Base-by-base conservation (phyloP, 1,284 basidiomycete genomes). In the Mycena citricolor region DNA sequence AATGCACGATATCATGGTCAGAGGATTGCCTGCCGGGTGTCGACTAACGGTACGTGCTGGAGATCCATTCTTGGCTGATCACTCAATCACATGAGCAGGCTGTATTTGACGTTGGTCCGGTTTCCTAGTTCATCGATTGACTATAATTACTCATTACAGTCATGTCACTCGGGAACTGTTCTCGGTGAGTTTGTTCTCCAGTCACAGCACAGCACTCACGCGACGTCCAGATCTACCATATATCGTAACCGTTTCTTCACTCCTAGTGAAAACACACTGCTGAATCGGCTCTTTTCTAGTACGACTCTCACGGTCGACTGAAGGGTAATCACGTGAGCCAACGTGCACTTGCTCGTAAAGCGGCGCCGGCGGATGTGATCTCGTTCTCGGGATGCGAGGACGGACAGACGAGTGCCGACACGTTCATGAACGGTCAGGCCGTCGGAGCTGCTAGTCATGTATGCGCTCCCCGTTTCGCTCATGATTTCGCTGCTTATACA, bases 361-460 rank as follows among this genome's bases (percentile, higher is more conserved):
- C 57, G 12, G 69, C 70, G 2, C 43, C 58, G 0, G 77, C 73
- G 5, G 79, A 81, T 49, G 76, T 78, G 72, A 79, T 83, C 42
- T 77, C 76, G 2, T 87, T 81, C 66, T 79, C 82, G 17, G 88
- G 84, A 5, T 92, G 90, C 62, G 79, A 83, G 57, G 90, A 93
- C 59, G 78, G 76, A 30, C 83, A 91, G 63, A 90, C 83, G 1
- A 86, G 76, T 52, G 73, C 74, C 0, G 79, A 81, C 52, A 79
- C 77, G 2, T 71, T 74, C 36, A 59, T 66, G 8, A 67, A 66
- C 21, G 76, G 74, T 11, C 63, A 70, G 5, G 73, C 78, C 0
- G 75, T 80, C 8, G 90, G 90, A 3, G 87, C 86, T 4, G 90
- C 89, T 83, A 80, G 78, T 57, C 69, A 79, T 61, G 80, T 81